Base-by-base conservation (phyloP, 2,329 filamentous ascomycete species). In the Tolypocladium album region DNA sequence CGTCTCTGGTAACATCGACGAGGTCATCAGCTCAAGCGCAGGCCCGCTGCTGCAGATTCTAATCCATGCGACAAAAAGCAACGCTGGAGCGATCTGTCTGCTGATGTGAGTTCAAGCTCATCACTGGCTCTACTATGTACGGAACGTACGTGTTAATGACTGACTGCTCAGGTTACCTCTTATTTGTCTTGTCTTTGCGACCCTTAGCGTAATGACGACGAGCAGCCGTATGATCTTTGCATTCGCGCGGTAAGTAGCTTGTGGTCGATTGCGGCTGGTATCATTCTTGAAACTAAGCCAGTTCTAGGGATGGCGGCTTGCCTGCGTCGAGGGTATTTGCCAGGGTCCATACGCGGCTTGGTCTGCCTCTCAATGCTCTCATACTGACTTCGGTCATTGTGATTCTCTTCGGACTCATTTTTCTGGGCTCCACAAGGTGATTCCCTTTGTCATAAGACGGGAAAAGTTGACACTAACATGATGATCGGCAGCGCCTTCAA, bases 381-480 rank as follows among this genome's bases (percentile, higher is more conserved):
- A 75, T 84, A 15, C 76, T 89, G 57, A 86, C 84, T 2, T 78
- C 82, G 0, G 73, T 72, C 4, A 78, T 87, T 55, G 84, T 89
- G 1, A 78, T 89, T 60, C 76, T 89, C 15, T 88, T 90, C 60
- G 88, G 88, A 0, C 79, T 83, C 61, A 86, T 90, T 62, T 88
- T 89, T 70, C 78, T 91, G 3, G 88, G 86, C 0, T 88, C 85
- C 2, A 77, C 73, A 12, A 66, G 64, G 64, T 66, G 45, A 27
- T 15, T 11, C 6, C 8, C 6, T 39, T 3, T 52, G 36, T 61
- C n/a, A 8, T 9, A 34, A 36, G 17, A n/a, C 17, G 27, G 13
- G 11, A 9, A 5, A 5, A 9, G 20, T 52, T 11, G 8, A 22
- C 2, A 31, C 17, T 53, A 12, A 36, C 17, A 6, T 8, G 8